Base-by-base conservation (phyloP, 179 eudicot species). In the Silene vulgaris region DNA sequence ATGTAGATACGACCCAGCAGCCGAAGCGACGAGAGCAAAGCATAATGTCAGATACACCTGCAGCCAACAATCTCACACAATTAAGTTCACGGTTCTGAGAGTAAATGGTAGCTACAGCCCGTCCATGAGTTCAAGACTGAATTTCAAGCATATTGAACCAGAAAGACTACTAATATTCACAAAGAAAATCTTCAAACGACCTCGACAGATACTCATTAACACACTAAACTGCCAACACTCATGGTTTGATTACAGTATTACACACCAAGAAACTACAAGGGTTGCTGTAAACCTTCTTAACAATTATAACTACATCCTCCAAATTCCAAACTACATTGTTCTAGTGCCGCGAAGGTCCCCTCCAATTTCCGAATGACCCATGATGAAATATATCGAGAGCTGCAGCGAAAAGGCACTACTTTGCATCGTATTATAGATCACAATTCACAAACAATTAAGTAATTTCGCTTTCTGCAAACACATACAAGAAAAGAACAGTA, bases 11-110 rank as follows among this genome's bases (percentile, higher is more conserved):
- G 93, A 88, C 1, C 99, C 99, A 64, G 76, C 83, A 30, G 93
- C 97, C 0, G 90, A 87, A 11, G 93, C 97, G 14, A 87, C 84
- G 69, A 95, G 82, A 32, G 99, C 97, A 70, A 88, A 88, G 82
- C 96, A 89, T 76, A 95, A 67, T 12, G 95, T 73, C 69, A 90
- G 84, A 85, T 92, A 95, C 6, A 95, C 99, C 98, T 94, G 84
- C 65, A 83, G 5, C 11, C 67, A 65, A 29, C 67, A 9, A 57
- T 48, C 7, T 66, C 43, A 26, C 14, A 16, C 1, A 71, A 16
- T 50, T 26, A 8, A 71, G 45, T 29, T 54, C 57, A 2, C 32
- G 8, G 56, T 52, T 16, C 13, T 0, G 12, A 17, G 2, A 2
- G 52, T 67, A 32, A 67, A 13, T 40, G 48, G 59, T 52, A 52